Conservation (phyloP, 1,284 basidiomycete genomes). For the Malassezia vespertilionis region DNA sequence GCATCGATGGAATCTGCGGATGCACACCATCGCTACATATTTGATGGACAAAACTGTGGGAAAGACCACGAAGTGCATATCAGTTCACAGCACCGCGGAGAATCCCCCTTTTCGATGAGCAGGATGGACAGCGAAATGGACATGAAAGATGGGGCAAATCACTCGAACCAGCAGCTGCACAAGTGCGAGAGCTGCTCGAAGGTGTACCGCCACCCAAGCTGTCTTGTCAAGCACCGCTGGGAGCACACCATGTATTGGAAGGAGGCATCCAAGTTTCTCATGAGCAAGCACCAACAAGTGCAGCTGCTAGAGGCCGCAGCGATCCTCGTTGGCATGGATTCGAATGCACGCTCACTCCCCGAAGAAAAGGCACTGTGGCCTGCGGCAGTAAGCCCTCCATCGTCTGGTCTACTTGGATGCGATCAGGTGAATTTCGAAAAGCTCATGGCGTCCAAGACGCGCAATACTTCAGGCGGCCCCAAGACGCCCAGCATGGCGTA, state of each 20-base stretch:
- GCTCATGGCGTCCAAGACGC: constrained; percentile 38
- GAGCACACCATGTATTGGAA: constrained; percentile 96
- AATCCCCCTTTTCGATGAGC: too few relatives aligned
- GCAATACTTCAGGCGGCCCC: constrained; percentile 20
- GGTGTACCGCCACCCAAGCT: constrained; percentile 87
- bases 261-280: constrained; percentile 80
- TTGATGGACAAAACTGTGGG: too few relatives aligned
- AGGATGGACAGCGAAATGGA: constrained; percentile 5
- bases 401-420: constrained; percentile 49
- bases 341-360: constrained; percentile 63
- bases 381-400: constrained; percentile 51
- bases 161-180: constrained; percentile 54
- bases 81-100: too few relatives aligned
- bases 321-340: constrained; percentile 60
- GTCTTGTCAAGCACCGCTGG: constrained; percentile 92
- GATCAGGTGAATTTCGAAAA: constrained; percentile 48
- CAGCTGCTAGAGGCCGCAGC: constrained; percentile 94
- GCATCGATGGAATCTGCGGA: constrained; percentile 55
- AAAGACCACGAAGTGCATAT: too few relatives aligned
- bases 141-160: constrained; percentile 8
- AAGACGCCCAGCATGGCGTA: neutral
- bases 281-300: constrained; percentile 96
- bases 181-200: constrained; percentile 67
- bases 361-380: constrained; percentile 73
- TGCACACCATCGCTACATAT: too few relatives aligned